phyloP scores from a whole-genome alignment of 2,329 filamentous ascomycete genomes.

The Aspergillus aculeatus region DNA sequence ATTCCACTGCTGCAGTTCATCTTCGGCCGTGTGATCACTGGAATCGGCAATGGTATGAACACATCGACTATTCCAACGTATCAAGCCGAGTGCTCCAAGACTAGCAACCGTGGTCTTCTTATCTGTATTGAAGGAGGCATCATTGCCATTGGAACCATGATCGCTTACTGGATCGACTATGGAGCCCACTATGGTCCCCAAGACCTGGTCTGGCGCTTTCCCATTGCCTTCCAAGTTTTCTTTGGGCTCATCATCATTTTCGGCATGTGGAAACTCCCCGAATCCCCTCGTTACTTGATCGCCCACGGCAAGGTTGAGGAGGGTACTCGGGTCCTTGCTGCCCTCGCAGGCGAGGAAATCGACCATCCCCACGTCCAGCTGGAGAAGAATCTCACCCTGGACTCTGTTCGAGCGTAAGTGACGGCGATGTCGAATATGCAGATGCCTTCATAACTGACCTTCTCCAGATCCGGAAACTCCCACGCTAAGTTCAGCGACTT shows the following conservation, averaged over 20 bases:
- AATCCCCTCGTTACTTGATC: conserved; percentile 21
- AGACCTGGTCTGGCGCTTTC: conserved; percentile 19
- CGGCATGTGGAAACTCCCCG: conserved; percentile 17
- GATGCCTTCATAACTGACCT: background rate
- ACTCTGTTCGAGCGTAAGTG: conserved; percentile 16
- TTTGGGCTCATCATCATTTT: conserved; percentile 20
- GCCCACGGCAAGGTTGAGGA: conserved; percentile 17
- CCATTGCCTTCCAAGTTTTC: conserved; percentile 19
- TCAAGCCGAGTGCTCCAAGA: conserved; percentile 21
- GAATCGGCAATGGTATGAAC: conserved; percentile 22
- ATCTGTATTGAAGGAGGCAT: conserved; percentile 21
- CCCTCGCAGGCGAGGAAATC: conserved; percentile 12
- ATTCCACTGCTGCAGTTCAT: conserved; percentile 21
- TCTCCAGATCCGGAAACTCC: conserved; percentile 5
- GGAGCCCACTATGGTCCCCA: conserved; percentile 14
- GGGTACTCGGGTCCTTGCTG: conserved; percentile 13
- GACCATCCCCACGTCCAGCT: conserved; percentile 11
- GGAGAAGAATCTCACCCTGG: conserved; percentile 14
- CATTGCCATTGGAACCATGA: conserved; percentile 17
- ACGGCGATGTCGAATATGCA: too few relatives aligned
- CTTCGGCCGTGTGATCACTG: conserved; percentile 21
- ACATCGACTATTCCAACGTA: conserved; percentile 22
- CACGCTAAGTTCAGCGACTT: conserved; percentile 11
- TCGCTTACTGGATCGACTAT: conserved; percentile 23
- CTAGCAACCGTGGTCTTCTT: conserved; percentile 19